Evolutionary conservation across 495 filamentous ascomycete species (phyloP).

Genomic region (Neurospora intermedia): DNA sequence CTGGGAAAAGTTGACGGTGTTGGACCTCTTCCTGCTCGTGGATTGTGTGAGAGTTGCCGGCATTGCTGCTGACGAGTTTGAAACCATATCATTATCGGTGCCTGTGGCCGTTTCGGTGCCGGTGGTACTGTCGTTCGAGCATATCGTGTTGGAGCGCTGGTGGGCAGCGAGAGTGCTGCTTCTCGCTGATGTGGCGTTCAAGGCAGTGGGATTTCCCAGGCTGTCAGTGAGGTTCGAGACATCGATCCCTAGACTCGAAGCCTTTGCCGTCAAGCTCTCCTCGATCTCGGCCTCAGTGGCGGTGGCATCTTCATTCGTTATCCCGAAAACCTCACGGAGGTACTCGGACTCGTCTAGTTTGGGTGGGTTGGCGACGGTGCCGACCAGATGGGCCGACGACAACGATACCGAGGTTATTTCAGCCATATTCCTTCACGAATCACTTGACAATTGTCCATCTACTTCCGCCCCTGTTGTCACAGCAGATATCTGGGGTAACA

Average conservation of each 20-base stretch:
- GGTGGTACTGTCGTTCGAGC: not conserved
- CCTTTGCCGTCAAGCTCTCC: constrained; percentile 25
- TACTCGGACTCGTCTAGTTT: constrained; percentile 35
- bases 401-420: not conserved
- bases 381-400: constrained; percentile 4
- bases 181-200: not conserved
- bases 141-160: not conserved
- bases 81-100: not conserved
- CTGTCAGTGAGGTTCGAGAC: constrained; percentile 5
- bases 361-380: constrained; percentile 9
- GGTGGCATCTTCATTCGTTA: constrained; percentile 11
- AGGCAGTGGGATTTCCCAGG: not conserved
- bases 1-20: constrained; percentile 36
- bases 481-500: not conserved
- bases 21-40: constrained; percentile 24
- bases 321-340: constrained; percentile 31
- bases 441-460: not conserved
- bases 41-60: constrained; percentile 14
- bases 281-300: constrained; percentile 31
- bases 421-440: not conserved
- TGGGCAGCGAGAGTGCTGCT: not conserved
- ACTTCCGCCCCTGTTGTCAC: not conserved
- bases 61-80: constrained; percentile 9
- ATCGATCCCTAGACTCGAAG: constrained; percentile 31
- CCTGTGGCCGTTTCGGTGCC: not conserved